A percentile compares a stretch with the other conserved stretches of the same genome.
These are phyloP conservation scores for Syncephalastrum racemosum DNA, from an alignment of 371 early-diverging fungal genomes.

Conservation along the genomic window DNA sequence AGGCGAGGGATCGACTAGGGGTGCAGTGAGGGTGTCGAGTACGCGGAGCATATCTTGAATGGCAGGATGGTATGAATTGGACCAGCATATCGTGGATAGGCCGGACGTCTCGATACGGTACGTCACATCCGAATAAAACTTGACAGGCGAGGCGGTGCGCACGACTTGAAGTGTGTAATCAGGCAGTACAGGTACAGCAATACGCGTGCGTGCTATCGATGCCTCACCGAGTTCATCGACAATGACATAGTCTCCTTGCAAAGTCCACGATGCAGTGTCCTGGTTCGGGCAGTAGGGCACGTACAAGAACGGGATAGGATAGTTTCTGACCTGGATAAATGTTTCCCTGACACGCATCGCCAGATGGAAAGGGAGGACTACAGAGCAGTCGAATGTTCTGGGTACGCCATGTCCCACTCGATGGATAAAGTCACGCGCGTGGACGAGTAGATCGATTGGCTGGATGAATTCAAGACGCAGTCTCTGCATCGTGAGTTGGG, in stretches of 20 bases:
- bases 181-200: constrained; percentile 6
- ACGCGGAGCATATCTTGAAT: constrained; percentile 58
- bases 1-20: constrained; percentile 56
- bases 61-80: constrained; percentile 54
- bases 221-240: constrained; percentile 31
- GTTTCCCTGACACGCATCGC: constrained; percentile 32
- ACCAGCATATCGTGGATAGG: constrained; percentile 43
- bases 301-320: constrained; percentile 49
- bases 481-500: constrained; percentile 39
- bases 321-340: constrained; percentile 52
- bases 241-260: constrained; percentile 27
- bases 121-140: constrained; percentile 51
- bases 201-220: constrained; percentile 19
- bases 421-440: constrained; percentile 45
- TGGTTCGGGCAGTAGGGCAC: constrained; percentile 28
- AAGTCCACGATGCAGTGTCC: constrained; percentile 18
- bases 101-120: constrained; percentile 32
- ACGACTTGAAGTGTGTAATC: constrained; percentile 33
- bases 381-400: constrained; percentile 36
- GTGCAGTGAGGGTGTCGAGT: constrained; percentile 53
- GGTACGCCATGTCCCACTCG: constrained; percentile 56
- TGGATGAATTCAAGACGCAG: constrained; percentile 27
- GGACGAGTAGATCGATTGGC: constrained; percentile 44
- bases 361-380: constrained; percentile 53
- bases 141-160: constrained; percentile 56